A percentile compares a stretch with the other conserved stretches of the same genome.
Evolutionary conservation across 306 rosid genomes (phyloP).

Genomic region (Sicyos baderoa): DNA sequence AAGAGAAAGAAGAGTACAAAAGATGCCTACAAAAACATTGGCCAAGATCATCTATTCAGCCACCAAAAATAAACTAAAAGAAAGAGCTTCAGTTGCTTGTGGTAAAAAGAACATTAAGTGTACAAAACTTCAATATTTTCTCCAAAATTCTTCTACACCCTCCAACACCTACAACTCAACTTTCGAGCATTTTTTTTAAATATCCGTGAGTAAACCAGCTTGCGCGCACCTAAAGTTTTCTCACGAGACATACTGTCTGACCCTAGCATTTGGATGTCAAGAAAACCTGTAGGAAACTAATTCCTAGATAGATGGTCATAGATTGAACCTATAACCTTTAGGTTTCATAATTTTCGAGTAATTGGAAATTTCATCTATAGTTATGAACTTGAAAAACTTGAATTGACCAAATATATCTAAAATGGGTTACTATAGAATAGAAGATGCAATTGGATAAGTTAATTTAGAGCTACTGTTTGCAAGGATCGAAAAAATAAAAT

Average conservation of each 20-base stretch:
- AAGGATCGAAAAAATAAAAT: background rate
- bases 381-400: background rate
- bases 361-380: background rate
- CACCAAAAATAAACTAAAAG: background rate
- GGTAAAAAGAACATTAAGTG: background rate
- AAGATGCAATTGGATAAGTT: background rate
- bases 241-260: too few relatives aligned
- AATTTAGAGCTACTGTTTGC: conserved; percentile 7
- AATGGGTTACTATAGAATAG: background rate
- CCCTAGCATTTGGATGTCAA: too few relatives aligned
- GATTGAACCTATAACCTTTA: too few relatives aligned
- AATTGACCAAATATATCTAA: background rate
- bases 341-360: conserved; percentile 7
- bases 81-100: conserved; percentile 1
- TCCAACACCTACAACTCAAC: background rate
- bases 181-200: background rate
- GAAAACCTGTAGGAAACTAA: too few relatives aligned
- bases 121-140: background rate
- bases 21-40: background rate
- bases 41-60: background rate
- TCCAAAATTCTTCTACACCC: background rate
- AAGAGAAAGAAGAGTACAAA: background rate
- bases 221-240: too few relatives aligned
- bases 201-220: too few relatives aligned
- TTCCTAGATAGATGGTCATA: too few relatives aligned